A percentile compares a stretch with the other conserved stretches of the same genome.
These are phyloP conservation scores for Eremomyces bilateralis DNA, from an alignment of 495 filamentous ascomycete genomes.

Conservation along the genomic window DNA sequence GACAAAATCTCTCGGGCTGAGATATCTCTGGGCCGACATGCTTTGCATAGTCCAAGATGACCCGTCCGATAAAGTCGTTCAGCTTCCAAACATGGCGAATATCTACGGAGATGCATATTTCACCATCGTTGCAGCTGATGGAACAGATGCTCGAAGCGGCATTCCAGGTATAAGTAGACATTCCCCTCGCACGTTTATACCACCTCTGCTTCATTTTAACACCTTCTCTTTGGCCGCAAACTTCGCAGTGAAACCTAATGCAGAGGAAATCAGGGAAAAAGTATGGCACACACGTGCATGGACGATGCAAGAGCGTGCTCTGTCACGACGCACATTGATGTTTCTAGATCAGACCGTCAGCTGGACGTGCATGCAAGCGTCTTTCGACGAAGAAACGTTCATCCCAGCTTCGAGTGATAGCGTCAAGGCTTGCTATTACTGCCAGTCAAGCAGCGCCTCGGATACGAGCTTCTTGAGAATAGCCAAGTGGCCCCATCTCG, in stretches of 20 bases:
- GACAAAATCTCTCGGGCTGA: slow-evolving; percentile 6
- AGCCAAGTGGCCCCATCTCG: slow-evolving; percentile 1
- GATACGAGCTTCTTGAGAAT: neutral
- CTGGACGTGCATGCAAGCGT: neutral
- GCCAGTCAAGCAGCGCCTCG: neutral
- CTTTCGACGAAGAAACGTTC: neutral
- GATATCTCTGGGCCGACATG: slow-evolving; percentile 14
- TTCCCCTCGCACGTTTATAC: neutral
- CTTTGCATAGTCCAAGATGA: slow-evolving; percentile 9
- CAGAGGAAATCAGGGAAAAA: too few relatives aligned
- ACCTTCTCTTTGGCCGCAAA: neutral
- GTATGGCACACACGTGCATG: neutral
- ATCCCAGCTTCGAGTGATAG: too few relatives aligned
- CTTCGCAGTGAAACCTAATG: too few relatives aligned
- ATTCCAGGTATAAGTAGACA: neutral
- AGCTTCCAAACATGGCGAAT: neutral
- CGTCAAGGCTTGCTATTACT: too few relatives aligned
- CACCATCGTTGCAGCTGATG: slow-evolving; percentile 2
- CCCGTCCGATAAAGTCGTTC: neutral
- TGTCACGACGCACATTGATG: neutral
- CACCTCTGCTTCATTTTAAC: neutral
- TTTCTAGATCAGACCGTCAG: neutral
- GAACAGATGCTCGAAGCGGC: neutral
- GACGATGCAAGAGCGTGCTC: neutral
- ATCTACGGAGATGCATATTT: slow-evolving; percentile 3